Evolutionary conservation across 331 rosid genomes (phyloP), one percentile per base, ranked within the genome.

Genomic region (Malus hybrid): DNA sequence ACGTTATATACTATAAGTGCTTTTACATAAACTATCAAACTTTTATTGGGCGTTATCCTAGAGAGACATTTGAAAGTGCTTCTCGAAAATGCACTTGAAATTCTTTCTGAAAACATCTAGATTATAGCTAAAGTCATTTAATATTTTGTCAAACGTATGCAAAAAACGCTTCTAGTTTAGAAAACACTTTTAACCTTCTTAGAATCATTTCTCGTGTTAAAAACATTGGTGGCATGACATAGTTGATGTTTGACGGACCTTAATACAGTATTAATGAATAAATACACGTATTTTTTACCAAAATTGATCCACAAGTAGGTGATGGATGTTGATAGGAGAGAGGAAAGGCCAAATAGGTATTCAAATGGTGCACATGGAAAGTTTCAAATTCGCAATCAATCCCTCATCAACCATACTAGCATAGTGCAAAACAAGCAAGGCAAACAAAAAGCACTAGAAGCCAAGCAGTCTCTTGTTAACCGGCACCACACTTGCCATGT

Each of bases 331-430:
- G n/a, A 50, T 50, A 1, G 56, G 19, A 50, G 56, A 15, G 36
- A 4, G 19, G 10, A 14, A 57, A 36, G 19, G 20, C 56, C 22
- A 66, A 76, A 48, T 6, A 36, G 9, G 52, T 46, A n/a, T 6
- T 60, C 18, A 42, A 57, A 15, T 1, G 1, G 58, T 19, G 86
- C 93, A 81, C 85, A 87, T 84, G 85, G 56, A 69, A 78, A 60
- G 72, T 15, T 78, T 82, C 76, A 77, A 83, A 80, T 22, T 58
- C 39, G 68, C 79, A 79, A 79, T 82, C 42, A 85, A 88, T 88
- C 78, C 63, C 77, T 46, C 82, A 83, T 82, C 89, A 83, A 78
- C 81, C 78, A 70, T 53, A 14, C 10, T 22, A 5, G 4, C 33
- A 30, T 4, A 62, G 56, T 50, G 56, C n/a, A 15, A 15, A 15